Evolutionary conservation across 257 asterid genomes (phyloP).

Genomic region (Ballota nigra): DNA sequence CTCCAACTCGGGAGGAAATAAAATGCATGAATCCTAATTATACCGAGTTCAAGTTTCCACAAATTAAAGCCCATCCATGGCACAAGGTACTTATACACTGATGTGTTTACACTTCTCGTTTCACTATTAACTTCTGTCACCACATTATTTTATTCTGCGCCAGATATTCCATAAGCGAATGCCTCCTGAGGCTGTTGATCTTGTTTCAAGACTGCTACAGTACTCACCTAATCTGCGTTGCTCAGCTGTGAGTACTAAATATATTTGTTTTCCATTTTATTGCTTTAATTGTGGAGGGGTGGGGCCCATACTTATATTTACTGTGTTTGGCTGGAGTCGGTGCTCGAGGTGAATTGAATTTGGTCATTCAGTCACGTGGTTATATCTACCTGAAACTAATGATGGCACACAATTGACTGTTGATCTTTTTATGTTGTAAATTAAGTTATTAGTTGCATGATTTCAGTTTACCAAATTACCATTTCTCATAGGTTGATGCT

Average conservation of each 20-base stretch:
- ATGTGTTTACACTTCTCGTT: too few species aligned
- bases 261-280: constrained; percentile 8
- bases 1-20: constrained; percentile 72
- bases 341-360: too few species aligned
- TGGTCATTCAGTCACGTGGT: background rate
- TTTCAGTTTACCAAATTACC: background rate
- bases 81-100: constrained; percentile 29
- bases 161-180: constrained; percentile 60
- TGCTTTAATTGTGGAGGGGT: too few species aligned
- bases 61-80: constrained; percentile 74
- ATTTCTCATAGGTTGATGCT: background rate
- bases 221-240: constrained; percentile 74
- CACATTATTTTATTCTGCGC: background rate
- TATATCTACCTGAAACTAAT: background rate
- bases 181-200: constrained; percentile 72
- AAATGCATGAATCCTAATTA: constrained; percentile 81
- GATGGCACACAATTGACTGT: background rate
- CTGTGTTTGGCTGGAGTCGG: too few species aligned
- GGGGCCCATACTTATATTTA: too few species aligned
- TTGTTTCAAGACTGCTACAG: constrained; percentile 68
- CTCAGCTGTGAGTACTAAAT: too few species aligned
- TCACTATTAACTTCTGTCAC: background rate
- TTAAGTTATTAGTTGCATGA: background rate
- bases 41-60: constrained; percentile 66
- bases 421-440: background rate